Evolutionary conservation across 139 green algal species (phyloP).

Genomic region (Pycnococcus provasolii): DNA sequence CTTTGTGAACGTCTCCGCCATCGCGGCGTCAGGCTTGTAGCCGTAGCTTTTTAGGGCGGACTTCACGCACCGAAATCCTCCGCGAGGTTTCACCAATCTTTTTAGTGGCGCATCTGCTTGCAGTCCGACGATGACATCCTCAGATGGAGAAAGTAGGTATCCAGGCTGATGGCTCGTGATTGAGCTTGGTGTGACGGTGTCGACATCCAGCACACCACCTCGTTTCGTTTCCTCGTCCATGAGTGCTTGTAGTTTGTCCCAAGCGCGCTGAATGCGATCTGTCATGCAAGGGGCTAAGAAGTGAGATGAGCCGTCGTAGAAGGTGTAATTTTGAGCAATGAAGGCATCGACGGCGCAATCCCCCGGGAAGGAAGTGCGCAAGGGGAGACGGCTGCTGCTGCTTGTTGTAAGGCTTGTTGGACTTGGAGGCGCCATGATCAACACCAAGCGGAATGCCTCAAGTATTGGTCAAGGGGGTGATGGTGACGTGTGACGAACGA

Average conservation of each 20-base stretch:
- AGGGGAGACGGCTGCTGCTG: not conserved
- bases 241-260: not conserved
- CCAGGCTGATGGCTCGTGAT: slow-evolving; percentile 48
- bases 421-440: no score
- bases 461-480: no score
- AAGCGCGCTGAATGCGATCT: not conserved
- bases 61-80: slow-evolving; percentile 55
- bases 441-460: no score
- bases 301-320: not conserved
- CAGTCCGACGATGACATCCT: slow-evolving; percentile 45
- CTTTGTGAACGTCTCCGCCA: slow-evolving; percentile 24
- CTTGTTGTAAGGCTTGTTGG: no score
- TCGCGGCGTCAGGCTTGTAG: slow-evolving; percentile 23
- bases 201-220: slow-evolving; percentile 44
- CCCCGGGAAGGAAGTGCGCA: not conserved
- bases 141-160: slow-evolving; percentile 29
- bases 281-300: not conserved
- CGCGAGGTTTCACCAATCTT: slow-evolving; percentile 60
- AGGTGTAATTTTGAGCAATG: not conserved
- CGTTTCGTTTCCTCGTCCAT: not conserved
- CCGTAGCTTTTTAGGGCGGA: slow-evolving; percentile 48
- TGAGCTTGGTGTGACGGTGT: slow-evolving; percentile 44
- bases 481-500: no score
- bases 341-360: not conserved
- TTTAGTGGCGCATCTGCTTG: slow-evolving; percentile 60